Evolutionary conservation across 2,329 filamentous ascomycete species (phyloP), one percentile per base, ranked within the genome.

Genomic region (Monosporascus ibericus): DNA sequence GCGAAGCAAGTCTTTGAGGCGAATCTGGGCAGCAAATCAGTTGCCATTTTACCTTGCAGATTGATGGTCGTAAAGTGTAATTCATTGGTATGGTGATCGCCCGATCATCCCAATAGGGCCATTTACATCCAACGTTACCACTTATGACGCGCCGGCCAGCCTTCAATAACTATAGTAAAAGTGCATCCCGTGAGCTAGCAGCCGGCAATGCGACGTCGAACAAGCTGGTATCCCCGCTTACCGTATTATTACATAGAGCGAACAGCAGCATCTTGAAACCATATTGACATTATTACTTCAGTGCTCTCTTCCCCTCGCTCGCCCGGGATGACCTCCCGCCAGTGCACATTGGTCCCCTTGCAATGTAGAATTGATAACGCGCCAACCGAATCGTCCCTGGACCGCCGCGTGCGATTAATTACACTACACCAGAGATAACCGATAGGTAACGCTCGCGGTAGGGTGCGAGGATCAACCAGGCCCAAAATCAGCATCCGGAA

Each of bases 11-110:
- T 24, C 9, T 25, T 24, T 44, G 42, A 30, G 22, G 17, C 25
- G 11, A 46, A 24, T 46, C 42, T 25, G 14, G 15, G n/a, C 39
- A 46, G 42, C 42, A 5, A 18, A 46, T 46, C 42, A 5, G 14
- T 46, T 53, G 58, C 58, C 58, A 60, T 56, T 55, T 60, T 56
- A 60, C 50, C 51, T 48, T 56, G 56, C 53, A 60, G 56, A 53
- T 55, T 39, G 49, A 15, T 20, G 20, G 40, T 14, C 42, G 8
- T 46, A 9, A 22, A n/a, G 42, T 55, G 52, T 34, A 20, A 36
- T 44, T 39, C 52, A 48, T 52, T 42, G 55, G 52, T 52, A 55
- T 57, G 52, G 56, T 55, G 56, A 55, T 53, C 58, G 54, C 53
- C 54, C 50, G 54, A 52, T 50, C 44, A 49, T 55, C 58, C 54